phyloP scores from a whole-genome alignment of 169 alveolate genomes.

The Plasmodium berghei region DNA sequence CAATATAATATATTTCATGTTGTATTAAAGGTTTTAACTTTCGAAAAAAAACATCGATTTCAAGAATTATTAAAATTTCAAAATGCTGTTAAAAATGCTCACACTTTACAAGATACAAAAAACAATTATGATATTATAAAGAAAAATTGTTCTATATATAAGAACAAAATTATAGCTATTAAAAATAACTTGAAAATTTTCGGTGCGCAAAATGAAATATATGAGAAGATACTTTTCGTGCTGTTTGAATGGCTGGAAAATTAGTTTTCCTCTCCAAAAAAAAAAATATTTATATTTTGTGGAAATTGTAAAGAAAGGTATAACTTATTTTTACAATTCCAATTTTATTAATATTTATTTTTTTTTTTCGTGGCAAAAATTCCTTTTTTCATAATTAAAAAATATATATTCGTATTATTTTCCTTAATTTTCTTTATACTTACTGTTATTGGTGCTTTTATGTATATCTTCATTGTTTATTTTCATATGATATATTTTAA shows the following conservation, averaged over 20 bases:
- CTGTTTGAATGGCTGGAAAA: slow-evolving; percentile 51
- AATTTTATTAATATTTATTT: no score
- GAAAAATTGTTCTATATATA: slow-evolving; percentile 47
- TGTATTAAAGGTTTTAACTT: slow-evolving; percentile 17
- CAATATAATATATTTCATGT: slow-evolving; percentile 29
- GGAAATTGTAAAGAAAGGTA: no score
- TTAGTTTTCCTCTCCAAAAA: not conserved
- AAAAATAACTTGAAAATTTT: slow-evolving; percentile 15
- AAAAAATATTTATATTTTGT: not conserved
- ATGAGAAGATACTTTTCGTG: slow-evolving; percentile 12
- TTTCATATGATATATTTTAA: no score
- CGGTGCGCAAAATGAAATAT: slow-evolving; percentile 19
- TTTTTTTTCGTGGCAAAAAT: no score
- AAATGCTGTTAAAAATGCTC: slow-evolving; percentile 48
- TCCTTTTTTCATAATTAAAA: no score
- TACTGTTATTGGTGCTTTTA: no score
- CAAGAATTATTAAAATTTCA: slow-evolving; percentile 75
- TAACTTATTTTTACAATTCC: no score
- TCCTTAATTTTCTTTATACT: no score
- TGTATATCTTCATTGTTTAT: no score
- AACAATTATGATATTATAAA: slow-evolving; percentile 13
- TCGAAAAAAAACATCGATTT: slow-evolving; percentile 69
- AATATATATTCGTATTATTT: no score
- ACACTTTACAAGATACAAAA: slow-evolving; percentile 15
- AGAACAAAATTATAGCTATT: slow-evolving; percentile 27